Base-by-base conservation (phyloP, 228 moss, liverwort and hornwort genomes). In the Sphagnum magellanicum region DNA sequence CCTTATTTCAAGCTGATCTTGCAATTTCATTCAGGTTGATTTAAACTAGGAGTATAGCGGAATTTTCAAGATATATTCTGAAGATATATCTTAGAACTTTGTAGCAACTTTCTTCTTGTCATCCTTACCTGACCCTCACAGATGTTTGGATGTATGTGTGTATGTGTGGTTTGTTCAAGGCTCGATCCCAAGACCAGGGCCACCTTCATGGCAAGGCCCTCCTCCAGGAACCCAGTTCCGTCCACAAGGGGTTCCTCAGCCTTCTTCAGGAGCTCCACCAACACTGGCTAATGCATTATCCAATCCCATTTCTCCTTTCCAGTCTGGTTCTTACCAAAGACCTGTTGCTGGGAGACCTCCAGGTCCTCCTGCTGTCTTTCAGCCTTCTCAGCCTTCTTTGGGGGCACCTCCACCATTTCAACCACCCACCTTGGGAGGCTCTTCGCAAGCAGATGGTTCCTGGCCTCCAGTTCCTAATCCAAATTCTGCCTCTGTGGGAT, bases 191-290 rank as follows among this genome's bases (percentile, higher is more conserved):
- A 89, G 88, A 77, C 60, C 79, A 48, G 85, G 75, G 70, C 83
- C 85, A 60, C 83, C 85, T 61, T 68, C 80, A 78, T 86, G 86
- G 86, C 86, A 83, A 66, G 64, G 63, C 49, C 78, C 78, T 64
- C 77, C 79, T 63, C 72, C 69, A 63, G 83, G 82, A 10, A 73
- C 79, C 55, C 86, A 74, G 75, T 84, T 82, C 72, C 84, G 90
- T 13, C 85, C 88, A 52, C 85, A 71, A 64, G 80, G 87, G 50
- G 84, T 74, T 52, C 73, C 67, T 48, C 75, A 73, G 68, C 74
- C 57, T n/a, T 61, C 73, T 47, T 65, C 77, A 59, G 59, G 68
- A 75, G 71, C 69, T 59, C 71, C 79, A 55, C 66, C 69, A 50
- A 77, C 81, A 55, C 63, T 82, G 68, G 79, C 76, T 51, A 78